Conservation (phyloP, 2,329 filamentous ascomycete genomes). For the Cladobotryum protrusum region DNA sequence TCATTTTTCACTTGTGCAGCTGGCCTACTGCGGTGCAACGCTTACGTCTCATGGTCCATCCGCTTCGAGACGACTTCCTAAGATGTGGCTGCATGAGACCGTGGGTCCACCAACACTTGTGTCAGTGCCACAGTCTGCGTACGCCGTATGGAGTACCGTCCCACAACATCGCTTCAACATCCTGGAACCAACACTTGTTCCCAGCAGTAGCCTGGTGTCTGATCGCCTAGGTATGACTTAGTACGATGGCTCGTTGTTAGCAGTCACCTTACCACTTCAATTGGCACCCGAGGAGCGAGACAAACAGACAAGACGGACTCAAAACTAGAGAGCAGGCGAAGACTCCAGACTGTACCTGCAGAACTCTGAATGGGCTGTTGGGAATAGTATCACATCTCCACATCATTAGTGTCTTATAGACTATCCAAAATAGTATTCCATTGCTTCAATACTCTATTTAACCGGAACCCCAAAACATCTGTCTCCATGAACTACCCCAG, state of each 20-base stretch:
- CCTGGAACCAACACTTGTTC: slow-evolving; percentile 6
- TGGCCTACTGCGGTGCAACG: background rate
- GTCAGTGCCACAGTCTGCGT: background rate
- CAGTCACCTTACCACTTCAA: no score
- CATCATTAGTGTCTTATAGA: no score
- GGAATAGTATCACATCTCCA: no score
- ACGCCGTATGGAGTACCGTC: background rate
- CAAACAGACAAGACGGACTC: no score
- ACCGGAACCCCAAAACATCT: no score
- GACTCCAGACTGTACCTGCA: no score
- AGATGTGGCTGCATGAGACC: slow-evolving; percentile 9
- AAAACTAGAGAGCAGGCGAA: no score
- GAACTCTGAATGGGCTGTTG: no score
- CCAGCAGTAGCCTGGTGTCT: background rate
- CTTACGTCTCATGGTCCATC: slow-evolving; percentile 4
- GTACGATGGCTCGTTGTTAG: background rate
- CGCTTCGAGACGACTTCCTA: slow-evolving; percentile 1
- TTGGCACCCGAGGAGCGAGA: no score
- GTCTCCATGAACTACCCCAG: no score
- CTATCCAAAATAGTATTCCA: no score
- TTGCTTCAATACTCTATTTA: no score
- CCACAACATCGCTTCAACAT: slow-evolving; percentile 3
- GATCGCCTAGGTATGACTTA: background rate
- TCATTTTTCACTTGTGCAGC: background rate
- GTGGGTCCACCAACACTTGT: background rate